Evolutionary conservation across 2,329 filamentous ascomycete genomes (phyloP), one percentile per base, ranked within the genome.

Genomic region (Diplocarpon rosae): DNA sequence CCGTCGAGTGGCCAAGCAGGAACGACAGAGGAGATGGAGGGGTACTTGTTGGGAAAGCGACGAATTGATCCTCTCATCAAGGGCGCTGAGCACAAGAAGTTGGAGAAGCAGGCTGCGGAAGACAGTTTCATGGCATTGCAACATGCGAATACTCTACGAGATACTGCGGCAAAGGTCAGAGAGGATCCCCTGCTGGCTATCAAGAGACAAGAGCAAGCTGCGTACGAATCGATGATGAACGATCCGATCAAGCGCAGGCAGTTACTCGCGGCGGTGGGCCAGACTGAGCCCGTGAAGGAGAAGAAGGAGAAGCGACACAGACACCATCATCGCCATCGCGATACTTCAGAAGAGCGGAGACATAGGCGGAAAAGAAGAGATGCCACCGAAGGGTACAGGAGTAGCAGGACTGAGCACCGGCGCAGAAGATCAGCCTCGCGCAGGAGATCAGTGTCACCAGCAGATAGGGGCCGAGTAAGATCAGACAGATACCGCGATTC

Each of bases 121-220:
- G 77, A 82, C 28, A 65, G 58, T 44, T 73, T 75, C 49, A 71
- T 83, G 68, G 75, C 78, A 0, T 56, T 79, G 40, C 76, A 82
- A 49, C 78, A 79, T 55, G 81, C 82, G 20, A 87, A 86, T 60
- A 84, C 76, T 3, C 71, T 79, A 13, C 73, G 85, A 51, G 92
- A 98, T 63, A 88, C 81, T 0, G 83, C 86, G 27, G 66, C 78
- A 38, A 98, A 98, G 68, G 80, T 96, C 37, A 74, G 88, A 52
- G 85, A 93, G 53, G 92, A 98, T 61, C 92, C 92, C 0, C 72
- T 98, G 57, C 69, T 96, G 29, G 86, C 89, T 17, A 95, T 98
- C 63, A 95, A 94, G 71, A 84, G 80, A 61, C 83, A 93, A 61
- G 89, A 96, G 62, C 85, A 90, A 63, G 80, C 81, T 24, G 80